These are phyloP conservation scores for Plasmopara halstedii DNA, from an alignment of 352 stramenopile genomes.

Conservation along the genomic window DNA sequence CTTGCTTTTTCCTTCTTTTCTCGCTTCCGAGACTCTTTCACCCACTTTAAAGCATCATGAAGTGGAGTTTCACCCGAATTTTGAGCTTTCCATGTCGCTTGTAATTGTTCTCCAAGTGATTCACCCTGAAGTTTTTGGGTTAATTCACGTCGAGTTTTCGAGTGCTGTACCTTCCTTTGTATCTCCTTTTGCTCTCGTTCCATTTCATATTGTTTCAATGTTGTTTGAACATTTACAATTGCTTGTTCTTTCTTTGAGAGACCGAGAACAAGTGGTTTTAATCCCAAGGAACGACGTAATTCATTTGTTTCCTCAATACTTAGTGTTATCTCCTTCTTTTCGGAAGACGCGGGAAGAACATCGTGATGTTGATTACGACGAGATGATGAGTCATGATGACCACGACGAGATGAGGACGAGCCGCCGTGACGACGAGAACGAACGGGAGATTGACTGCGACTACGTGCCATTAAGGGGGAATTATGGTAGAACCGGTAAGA, in stretches of 20 bases:
- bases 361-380: conserved; percentile 18
- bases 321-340: conserved; percentile 73
- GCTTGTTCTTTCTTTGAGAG: conserved; percentile 37
- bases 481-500: neutral
- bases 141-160: conserved; percentile 60
- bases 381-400: conserved; percentile 13
- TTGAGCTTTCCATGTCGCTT: conserved; percentile 12
- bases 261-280: conserved; percentile 62
- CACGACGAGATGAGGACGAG: neutral
- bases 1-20: neutral
- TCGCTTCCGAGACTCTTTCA: conserved; percentile 42
- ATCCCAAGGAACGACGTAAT: conserved; percentile 51
- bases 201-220: conserved; percentile 36
- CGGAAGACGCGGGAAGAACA: conserved; percentile 2
- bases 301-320: conserved; percentile 81
- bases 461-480: conserved; percentile 17
- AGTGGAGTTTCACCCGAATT: conserved; percentile 12
- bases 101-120: conserved; percentile 68
- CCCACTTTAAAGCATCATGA: conserved; percentile 55
- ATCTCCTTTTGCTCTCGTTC: conserved; percentile 42
- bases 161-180: conserved; percentile 53
- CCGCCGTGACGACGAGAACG: conserved; percentile 17
- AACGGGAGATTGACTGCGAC: conserved; percentile 22
- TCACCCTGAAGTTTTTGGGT: conserved; percentile 59
- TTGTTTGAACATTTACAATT: conserved; percentile 66